Base-by-base conservation (phyloP, 2,329 filamentous ascomycete species). In the Pseudogymnoascus sp. region DNA sequence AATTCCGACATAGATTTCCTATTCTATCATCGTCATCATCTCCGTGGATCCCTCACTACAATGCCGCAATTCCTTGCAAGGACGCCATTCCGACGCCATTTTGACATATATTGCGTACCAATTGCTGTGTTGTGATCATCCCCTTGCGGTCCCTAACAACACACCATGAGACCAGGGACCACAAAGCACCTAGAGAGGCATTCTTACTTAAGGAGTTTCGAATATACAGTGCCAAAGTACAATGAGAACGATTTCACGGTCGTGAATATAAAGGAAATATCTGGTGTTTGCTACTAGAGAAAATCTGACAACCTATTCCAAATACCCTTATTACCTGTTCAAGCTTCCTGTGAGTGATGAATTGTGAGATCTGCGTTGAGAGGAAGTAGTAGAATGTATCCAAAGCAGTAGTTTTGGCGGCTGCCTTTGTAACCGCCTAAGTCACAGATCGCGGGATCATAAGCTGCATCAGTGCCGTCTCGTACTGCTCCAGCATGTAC, bases 341-440 rank as follows among this genome's bases (percentile, higher is more conserved):
- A 18, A 65, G 60, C 37, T 65, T 62, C 14, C 64, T 39, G 14
- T 66, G 63, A 14, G 65, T 63, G n/a, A 68, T 37, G 22, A 67
- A 68, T 2, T 18, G 39, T 8, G 39, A 47, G 18, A 47, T 20
- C n/a, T 47, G 39, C 11, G 39, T 25, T 8, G 39, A 47, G 6
- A 18, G 39, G 12, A 47, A 47, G 22, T 47, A 20, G 20, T 47
- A 47, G 22, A 47, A 47, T 25, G 39, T 47, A 47, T 47, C 39
- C 2, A 47, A 47, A 3, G 39, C 39, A 47, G 20, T 20, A 7
- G 39, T 0, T 47, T 28, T 47, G 20, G 39, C 12, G 39, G 8
- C 20, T 47, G 12, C 39, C 12, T 47, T 47, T 25, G 39, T 47
- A 25, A 47, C 39, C 2, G 14, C 39, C 39, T 47, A 20, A 8